Evolutionary conservation across 306 rosid species (phyloP).

Genomic region (Mimosa bimucronata): DNA sequence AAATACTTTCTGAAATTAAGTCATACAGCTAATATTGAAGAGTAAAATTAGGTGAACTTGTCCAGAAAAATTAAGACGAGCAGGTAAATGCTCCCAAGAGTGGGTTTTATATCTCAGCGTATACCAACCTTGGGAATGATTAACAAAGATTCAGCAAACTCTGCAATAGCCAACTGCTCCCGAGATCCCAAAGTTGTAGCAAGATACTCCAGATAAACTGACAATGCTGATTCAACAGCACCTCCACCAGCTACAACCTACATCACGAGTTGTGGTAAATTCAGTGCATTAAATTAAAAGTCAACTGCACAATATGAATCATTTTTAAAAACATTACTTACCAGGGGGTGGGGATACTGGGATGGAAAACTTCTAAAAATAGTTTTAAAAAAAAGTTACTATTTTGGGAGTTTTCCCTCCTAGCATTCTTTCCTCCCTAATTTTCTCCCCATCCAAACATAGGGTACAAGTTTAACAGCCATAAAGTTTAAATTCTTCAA

Average conservation of each 20-base stretch:
- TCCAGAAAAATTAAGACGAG: background rate
- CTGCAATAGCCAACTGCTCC: constrained; percentile 98
- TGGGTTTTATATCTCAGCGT: background rate
- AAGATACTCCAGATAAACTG: constrained; percentile 92
- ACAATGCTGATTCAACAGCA: constrained; percentile 91
- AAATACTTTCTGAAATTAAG: background rate
- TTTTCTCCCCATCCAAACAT: no score
- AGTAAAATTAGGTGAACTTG: constrained; percentile 22
- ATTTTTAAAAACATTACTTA: background rate
- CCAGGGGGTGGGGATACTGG: no score
- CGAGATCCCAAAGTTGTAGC: constrained; percentile 98
- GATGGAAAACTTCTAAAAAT: no score
- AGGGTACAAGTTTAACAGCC: background rate
- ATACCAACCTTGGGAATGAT: constrained; percentile 78
- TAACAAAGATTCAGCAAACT: constrained; percentile 90
- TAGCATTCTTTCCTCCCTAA: no score
- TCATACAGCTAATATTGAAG: background rate
- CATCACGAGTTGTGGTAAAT: constrained; percentile 20
- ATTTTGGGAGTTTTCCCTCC: no score
- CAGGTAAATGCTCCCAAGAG: background rate
- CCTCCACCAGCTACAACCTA: constrained; percentile 99
- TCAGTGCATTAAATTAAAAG: background rate
- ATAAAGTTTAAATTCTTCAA: background rate
- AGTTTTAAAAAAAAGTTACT: no score
- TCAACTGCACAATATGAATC: background rate